These are phyloP conservation scores for Magnusiomyces sp. DNA, from an alignment of 1,139 yeast species.

Conservation along the genomic window DNA sequence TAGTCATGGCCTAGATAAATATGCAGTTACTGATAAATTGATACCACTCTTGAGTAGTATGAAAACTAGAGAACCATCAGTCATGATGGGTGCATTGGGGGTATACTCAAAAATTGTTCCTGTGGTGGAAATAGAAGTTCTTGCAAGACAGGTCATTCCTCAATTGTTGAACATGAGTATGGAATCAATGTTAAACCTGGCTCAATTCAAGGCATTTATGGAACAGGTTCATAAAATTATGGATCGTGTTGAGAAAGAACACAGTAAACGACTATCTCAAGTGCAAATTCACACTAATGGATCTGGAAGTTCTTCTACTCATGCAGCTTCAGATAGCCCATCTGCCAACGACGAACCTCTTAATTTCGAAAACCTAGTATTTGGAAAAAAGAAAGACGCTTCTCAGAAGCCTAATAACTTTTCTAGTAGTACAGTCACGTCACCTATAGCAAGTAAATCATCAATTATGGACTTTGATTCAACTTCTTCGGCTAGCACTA, in stretches of 20 bases:
- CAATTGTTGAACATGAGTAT: conserved; percentile 41
- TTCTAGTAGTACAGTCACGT: background rate
- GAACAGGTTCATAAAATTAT: conserved; percentile 29
- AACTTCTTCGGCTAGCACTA: background rate
- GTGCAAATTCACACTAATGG: conserved; percentile 10
- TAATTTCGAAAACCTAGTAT: conserved; percentile 12
- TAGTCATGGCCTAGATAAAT: conserved; percentile 58
- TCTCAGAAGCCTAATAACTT: background rate
- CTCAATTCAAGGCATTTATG: conserved; percentile 36
- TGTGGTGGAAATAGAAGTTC: conserved; percentile 35
- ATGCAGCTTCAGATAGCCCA: background rate
- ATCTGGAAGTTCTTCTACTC: background rate
- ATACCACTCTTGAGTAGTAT: conserved; percentile 65
- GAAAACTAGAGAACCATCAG: conserved; percentile 69
- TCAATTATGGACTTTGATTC: no score
- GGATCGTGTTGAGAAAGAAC: conserved; percentile 23
- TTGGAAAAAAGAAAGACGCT: conserved; percentile 11
- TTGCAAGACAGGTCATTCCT: conserved; percentile 44
- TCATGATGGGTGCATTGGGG: conserved; percentile 46
- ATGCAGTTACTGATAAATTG: conserved; percentile 64
- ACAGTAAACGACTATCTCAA: conserved; percentile 20
- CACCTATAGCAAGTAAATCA: background rate
- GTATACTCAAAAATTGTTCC: conserved; percentile 39
- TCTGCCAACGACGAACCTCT: background rate
- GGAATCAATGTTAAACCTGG: conserved; percentile 37